These are phyloP conservation scores for Kluyveromyces sp. DNA, from an alignment of 1,139 yeast genomes.

Conservation along the genomic window DNA sequence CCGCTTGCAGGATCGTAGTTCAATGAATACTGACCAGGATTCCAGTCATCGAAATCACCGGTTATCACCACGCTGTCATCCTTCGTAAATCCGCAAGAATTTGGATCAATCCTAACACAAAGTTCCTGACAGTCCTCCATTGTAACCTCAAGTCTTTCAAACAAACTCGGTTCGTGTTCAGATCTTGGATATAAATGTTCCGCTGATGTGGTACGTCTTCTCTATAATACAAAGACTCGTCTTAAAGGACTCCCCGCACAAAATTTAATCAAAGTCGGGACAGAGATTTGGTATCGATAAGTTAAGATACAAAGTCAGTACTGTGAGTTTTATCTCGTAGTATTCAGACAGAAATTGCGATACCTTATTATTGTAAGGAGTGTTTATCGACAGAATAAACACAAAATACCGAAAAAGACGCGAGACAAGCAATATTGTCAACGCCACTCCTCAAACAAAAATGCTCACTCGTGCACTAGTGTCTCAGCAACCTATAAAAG, in stretches of 20 bases:
- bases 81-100: conserved; percentile 3
- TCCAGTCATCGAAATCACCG: conserved; percentile 25
- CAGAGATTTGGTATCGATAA: neutral
- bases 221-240: neutral
- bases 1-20: conserved; percentile 12
- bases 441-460: too few relatives aligned
- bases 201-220: neutral
- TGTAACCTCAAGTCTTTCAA: too few relatives aligned
- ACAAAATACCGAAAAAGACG: neutral
- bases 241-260: neutral
- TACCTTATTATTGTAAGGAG: too few relatives aligned
- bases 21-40: conserved; percentile 16
- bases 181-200: neutral
- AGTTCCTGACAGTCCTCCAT: conserved; percentile 5
- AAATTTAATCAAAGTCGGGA: neutral
- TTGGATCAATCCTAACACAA: conserved; percentile 6
- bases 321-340: too few relatives aligned
- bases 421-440: too few relatives aligned
- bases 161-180: neutral
- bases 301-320: too few relatives aligned
- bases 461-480: too few relatives aligned
- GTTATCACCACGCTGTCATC: conserved; percentile 19
- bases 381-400: neutral
- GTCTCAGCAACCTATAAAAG: neutral
- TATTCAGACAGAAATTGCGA: too few relatives aligned